Evolutionary conservation across 371 early-diverging fungal genomes (phyloP).

Genomic region (Saksenaea vasiformis): DNA sequence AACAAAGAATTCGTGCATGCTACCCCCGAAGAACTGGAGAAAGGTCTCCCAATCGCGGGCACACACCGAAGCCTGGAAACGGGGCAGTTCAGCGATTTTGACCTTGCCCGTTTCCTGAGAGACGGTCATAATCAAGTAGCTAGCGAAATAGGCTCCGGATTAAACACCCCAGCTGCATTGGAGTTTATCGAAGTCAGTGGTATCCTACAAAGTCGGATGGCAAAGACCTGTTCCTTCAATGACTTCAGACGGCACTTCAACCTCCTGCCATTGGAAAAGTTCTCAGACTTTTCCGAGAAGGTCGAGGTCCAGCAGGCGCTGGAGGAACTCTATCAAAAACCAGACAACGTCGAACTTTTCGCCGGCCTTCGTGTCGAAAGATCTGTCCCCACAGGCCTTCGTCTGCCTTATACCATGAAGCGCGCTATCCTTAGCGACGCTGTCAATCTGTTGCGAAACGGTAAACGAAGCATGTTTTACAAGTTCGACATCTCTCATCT

Average conservation of each 20-base stretch:
- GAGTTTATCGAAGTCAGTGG: conserved; percentile 50
- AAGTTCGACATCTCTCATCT: not conserved
- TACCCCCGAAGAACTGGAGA: conserved; percentile 31
- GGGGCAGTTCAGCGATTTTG: conserved; percentile 35
- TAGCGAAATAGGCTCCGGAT: conserved; percentile 46
- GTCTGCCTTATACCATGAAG: conserved; percentile 50
- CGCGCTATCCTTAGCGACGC: conserved; percentile 57
- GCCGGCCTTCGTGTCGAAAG: conserved; percentile 52
- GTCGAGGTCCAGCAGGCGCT: conserved; percentile 36
- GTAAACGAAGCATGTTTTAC: conserved; percentile 21
- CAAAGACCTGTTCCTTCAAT: conserved; percentile 46
- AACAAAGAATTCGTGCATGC: conserved; percentile 41
- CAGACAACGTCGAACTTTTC: conserved; percentile 54
- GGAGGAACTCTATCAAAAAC: conserved; percentile 43
- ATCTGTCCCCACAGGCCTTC: conserved; percentile 37
- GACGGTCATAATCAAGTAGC: conserved; percentile 32
- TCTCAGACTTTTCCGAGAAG: conserved; percentile 46
- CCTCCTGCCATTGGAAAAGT: conserved; percentile 36
- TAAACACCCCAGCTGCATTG: conserved; percentile 41
- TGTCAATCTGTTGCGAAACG: conserved; percentile 53
- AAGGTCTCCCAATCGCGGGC: conserved; percentile 42
- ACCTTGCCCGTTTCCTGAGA: conserved; percentile 28
- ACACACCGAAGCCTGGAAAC: conserved; percentile 37
- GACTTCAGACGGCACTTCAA: conserved; percentile 49
- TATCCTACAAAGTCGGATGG: conserved; percentile 40